These are phyloP conservation scores for Blastomyces emzantsi DNA, from an alignment of 2,329 filamentous ascomycete genomes.

Conservation along the genomic window DNA sequence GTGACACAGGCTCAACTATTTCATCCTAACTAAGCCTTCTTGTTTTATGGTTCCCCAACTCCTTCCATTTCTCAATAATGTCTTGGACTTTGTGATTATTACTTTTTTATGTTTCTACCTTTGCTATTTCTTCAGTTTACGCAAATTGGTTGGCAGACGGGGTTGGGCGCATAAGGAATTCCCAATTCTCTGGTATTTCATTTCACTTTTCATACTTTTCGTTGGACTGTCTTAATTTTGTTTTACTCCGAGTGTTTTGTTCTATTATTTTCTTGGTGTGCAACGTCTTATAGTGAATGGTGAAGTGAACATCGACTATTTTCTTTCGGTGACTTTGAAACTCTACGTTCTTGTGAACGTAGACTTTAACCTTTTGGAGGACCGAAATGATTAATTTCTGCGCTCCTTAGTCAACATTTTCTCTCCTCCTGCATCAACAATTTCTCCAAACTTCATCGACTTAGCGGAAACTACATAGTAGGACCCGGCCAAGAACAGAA, in stretches of 20 bases:
- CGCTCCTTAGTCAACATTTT: too few relatives aligned
- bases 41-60: neutral
- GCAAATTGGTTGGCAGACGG: neutral
- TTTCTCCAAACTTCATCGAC: neutral
- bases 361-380: neutral
- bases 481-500: too few relatives aligned
- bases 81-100: neutral
- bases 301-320: too few relatives aligned
- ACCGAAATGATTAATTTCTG: too few relatives aligned
- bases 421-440: neutral
- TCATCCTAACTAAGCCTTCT: neutral
- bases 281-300: too few relatives aligned
- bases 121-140: neutral
- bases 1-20: neutral
- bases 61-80: neutral
- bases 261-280: neutral
- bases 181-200: neutral
- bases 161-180: neutral
- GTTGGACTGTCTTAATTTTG: neutral
- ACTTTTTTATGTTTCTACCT: neutral
- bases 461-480: neutral
- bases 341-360: neutral
- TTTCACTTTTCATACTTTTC: neutral
- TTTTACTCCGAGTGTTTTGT: neutral
- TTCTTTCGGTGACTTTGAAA: neutral